Percentiles rank a stretch among this genome's conserved stretches.
phyloP scores from a whole-genome alignment of 1,284 basidiomycete genomes.

The Boletus sp. region DNA sequence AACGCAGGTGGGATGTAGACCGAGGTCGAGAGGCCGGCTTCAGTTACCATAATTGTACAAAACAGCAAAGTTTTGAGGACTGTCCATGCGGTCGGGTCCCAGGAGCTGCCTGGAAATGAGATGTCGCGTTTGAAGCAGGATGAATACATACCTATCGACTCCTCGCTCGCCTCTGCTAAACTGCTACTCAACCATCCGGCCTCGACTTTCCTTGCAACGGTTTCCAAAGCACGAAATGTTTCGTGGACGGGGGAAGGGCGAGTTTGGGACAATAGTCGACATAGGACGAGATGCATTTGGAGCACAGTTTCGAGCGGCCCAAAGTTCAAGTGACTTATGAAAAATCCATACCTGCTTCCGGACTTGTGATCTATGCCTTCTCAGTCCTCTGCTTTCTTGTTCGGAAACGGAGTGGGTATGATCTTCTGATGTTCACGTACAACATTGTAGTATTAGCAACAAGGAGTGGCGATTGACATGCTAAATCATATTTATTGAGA shows the following conservation, averaged over 20 bases:
- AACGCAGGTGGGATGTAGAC: constrained; percentile 49
- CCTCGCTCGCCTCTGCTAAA: constrained; percentile 42
- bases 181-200: constrained; percentile 54
- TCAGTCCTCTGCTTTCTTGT: too few species aligned
- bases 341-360: constrained; percentile 12
- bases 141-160: constrained; percentile 43
- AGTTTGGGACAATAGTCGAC: constrained; percentile 50
- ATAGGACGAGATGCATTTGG: constrained; percentile 50
- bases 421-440: too few species aligned
- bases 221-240: constrained; percentile 45
- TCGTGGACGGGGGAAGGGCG: constrained; percentile 52
- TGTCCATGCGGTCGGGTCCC: constrained; percentile 57
- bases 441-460: too few species aligned
- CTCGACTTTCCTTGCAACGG: constrained; percentile 49
- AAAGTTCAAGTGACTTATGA: constrained; percentile 11
- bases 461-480: too few species aligned
- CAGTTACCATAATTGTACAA: constrained; percentile 66
- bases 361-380: neutral
- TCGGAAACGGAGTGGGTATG: too few species aligned
- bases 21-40: constrained; percentile 58
- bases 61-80: constrained; percentile 73
- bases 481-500: too few species aligned
- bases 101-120: constrained; percentile 36
- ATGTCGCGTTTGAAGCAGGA: neutral
- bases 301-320: constrained; percentile 51